Evolutionary conservation across 2,329 filamentous ascomycete genomes (phyloP), one percentile per base, ranked within the genome.

Genomic region (Anisogramma anomala): DNA sequence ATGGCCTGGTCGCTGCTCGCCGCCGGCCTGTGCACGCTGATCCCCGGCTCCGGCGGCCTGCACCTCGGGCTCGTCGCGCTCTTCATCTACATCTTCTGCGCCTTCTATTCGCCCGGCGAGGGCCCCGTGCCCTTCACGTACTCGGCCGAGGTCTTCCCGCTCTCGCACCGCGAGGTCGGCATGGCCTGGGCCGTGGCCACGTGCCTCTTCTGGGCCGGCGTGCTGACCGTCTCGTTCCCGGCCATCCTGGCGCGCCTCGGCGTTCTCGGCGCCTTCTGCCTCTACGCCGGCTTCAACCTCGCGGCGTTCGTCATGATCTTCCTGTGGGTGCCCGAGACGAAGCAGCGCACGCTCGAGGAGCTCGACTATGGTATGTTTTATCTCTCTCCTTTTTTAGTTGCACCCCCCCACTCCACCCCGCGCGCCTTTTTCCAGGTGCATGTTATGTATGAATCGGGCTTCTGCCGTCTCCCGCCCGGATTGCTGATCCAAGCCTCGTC

Each of bases 131-230:
- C 79, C 0, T 84, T 79, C 54, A 74, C 75, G 1, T 84, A 83
- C 60, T 72, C 69, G 3, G 78, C 79, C 35, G 80, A 84, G 55
- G 75, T 82, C 2, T 84, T 80, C 55, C 79, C 80, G 0, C 68
- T 84, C 2, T 79, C 77, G 0, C 79, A 84, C 54, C 71, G 80
- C 52, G 80, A 84, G 53, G 69, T 83, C 19, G 80, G 80, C 43
- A 84, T 84, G 78, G 71, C 69, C 1, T 81, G 71, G 59, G 72
- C 77, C 6, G 77, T 82, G n/a, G 76, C 78, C 1, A 81, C 76
- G 2, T 79, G 75, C 50, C 64, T 80, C 11, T 68, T 70, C 52
- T 76, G 69, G 65, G 72, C 71, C 0, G 66, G 70, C 1, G 69
- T 82, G 0, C 60, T 79, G 28, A 69, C 69, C n/a, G 69, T 83